phyloP scores from a whole-genome alignment of 169 alveolate species.

The Eimeria praecox region DNA sequence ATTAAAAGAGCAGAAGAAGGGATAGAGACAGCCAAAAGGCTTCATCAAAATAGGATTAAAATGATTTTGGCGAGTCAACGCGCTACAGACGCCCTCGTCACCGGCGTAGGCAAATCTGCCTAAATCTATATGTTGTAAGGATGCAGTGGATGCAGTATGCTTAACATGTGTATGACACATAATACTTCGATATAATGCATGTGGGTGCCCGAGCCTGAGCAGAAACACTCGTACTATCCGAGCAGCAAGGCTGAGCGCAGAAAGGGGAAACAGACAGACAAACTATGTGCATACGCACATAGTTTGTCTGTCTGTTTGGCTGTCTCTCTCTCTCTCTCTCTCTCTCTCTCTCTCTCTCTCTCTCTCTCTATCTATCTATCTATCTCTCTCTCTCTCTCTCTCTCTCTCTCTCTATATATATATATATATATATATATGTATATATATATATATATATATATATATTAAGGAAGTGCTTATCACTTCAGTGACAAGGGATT shows the following conservation, averaged over 20 bases:
- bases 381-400: no score
- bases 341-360: no score
- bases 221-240: no score
- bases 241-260: no score
- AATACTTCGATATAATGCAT: background rate
- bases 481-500: background rate
- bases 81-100: background rate
- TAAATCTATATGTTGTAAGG: background rate
- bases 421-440: background rate
- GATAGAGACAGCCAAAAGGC: background rate
- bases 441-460: no score
- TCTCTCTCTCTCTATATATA: no score
- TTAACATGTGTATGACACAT: background rate
- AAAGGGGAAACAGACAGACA: no score
- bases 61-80: background rate
- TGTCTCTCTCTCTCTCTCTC: no score
- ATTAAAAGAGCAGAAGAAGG: conserved; percentile 12
- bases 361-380: no score
- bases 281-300: no score
- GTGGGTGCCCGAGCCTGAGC: no score
- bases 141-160: background rate
- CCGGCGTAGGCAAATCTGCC: background rate
- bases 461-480: background rate
- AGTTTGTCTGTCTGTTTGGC: no score
- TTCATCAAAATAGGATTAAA: background rate